Evolutionary conservation across 2,329 filamentous ascomycete genomes (phyloP).

Genomic region (Nigrograna mackinnonii): DNA sequence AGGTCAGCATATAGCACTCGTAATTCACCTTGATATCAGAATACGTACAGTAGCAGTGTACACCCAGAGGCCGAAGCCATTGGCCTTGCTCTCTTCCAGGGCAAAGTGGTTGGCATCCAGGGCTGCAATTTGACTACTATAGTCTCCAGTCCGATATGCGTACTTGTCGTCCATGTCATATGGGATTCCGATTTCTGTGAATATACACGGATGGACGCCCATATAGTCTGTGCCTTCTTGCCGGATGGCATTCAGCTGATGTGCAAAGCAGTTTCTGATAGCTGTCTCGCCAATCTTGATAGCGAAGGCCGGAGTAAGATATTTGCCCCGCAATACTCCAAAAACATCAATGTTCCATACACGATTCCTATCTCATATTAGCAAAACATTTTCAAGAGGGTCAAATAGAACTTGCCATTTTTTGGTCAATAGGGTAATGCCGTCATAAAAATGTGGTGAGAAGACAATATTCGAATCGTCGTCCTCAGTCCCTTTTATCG

Average conservation of each 20-base stretch:
- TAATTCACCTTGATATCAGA: no score
- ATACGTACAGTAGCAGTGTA: conserved; percentile 71
- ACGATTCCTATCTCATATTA: conserved; percentile 66
- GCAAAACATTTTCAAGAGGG: no score
- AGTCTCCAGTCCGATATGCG: conserved; percentile 94
- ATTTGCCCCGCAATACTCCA: conserved; percentile 85
- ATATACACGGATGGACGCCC: conserved; percentile 84
- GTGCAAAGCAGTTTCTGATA: conserved; percentile 88
- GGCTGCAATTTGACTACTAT: conserved; percentile 86
- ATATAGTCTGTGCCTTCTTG: conserved; percentile 88
- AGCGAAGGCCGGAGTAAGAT: conserved; percentile 85
- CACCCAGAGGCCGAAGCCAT: conserved; percentile 88
- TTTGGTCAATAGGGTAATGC: conserved; percentile 94
- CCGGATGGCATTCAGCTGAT: conserved; percentile 81
- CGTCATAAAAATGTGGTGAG: conserved; percentile 95
- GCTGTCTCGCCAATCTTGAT: conserved; percentile 92
- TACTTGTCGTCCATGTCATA: conserved; percentile 98
- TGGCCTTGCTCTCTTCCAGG: conserved; percentile 79
- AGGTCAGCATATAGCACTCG: no score
- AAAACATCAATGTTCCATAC: conserved; percentile 97
- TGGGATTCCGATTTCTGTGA: conserved; percentile 96
- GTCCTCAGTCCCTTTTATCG: conserved; percentile 82
- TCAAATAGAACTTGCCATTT: conserved; percentile 74
- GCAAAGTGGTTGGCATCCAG: conserved; percentile 97
- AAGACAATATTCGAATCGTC: conserved; percentile 92